Conservation (phyloP, 495 filamentous ascomycete species). For the Neurospora africana region DNA sequence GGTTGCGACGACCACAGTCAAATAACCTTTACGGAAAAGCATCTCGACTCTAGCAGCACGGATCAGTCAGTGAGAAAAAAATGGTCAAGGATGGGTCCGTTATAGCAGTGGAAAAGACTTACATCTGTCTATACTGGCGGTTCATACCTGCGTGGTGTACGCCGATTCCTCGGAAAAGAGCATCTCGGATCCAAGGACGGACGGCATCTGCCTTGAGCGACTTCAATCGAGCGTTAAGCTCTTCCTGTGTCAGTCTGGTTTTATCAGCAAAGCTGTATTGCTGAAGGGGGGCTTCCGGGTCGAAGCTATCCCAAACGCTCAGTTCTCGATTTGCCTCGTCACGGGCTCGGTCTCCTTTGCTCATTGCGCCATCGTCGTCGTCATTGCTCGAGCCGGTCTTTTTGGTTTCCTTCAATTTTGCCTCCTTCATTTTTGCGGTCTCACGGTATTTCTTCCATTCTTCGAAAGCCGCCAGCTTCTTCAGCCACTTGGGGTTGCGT, state of each 20-base stretch:
- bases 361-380: conserved; percentile 2
- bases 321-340: conserved; percentile 30
- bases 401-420: conserved; percentile 24
- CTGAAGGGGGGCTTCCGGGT: conserved; percentile 51
- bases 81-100: not conserved
- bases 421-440: conserved; percentile 21
- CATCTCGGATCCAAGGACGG: conserved; percentile 37
- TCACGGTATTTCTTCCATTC: conserved; percentile 36
- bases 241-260: conserved; percentile 39
- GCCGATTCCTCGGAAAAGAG: conserved; percentile 55
- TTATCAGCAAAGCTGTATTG: conserved; percentile 56
- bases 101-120: not conserved
- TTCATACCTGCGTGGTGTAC: conserved; percentile 75
- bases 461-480: conserved; percentile 40
- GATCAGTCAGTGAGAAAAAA: conserved; percentile 13
- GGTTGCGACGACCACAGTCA: conserved; percentile 66
- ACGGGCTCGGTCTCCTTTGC: conserved; percentile 28
- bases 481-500: conserved; percentile 46
- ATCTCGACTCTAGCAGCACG: conserved; percentile 44
- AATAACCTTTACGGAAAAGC: conserved; percentile 61
- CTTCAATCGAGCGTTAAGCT: conserved; percentile 39
- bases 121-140: conserved; percentile 56
- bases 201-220: conserved; percentile 38
- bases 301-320: conserved; percentile 48
- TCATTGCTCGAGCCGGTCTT: conserved; percentile 21